phyloP scores from a whole-genome alignment of 805 yeast genomes.

The Ogataea trehalophila region DNA sequence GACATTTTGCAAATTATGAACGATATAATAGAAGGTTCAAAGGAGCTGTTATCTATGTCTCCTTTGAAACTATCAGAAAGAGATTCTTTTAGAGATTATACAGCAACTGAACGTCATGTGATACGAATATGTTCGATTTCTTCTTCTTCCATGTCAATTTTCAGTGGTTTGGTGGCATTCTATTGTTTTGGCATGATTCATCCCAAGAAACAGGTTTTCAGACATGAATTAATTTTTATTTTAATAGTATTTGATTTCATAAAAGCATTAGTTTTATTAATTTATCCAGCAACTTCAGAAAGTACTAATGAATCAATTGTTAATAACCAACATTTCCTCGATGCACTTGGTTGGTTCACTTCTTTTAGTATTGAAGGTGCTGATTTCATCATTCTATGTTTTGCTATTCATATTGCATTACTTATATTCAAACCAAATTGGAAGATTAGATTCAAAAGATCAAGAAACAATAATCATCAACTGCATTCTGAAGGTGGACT shows the following conservation, averaged over 20 bases:
- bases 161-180: constrained; percentile 54
- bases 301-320: constrained; percentile 5
- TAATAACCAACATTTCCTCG: constrained; percentile 38
- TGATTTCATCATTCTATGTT: constrained; percentile 73
- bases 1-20: no score
- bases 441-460: constrained; percentile 30
- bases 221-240: constrained; percentile 66
- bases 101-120: constrained; percentile 11
- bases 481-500: constrained; percentile 63
- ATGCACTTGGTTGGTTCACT: constrained; percentile 75
- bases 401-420: constrained; percentile 78
- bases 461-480: constrained; percentile 9
- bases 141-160: constrained; percentile 44
- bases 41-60: not conserved
- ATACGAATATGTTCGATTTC: constrained; percentile 41
- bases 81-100: not conserved
- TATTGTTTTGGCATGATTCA: constrained; percentile 61
- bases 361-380: constrained; percentile 80
- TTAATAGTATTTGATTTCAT: constrained; percentile 69
- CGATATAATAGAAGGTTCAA: not conserved
- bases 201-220: constrained; percentile 54
- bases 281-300: constrained; percentile 47
- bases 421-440: constrained; percentile 62
- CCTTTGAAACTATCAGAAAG: no score
- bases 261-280: constrained; percentile 62